phyloP scores from a whole-genome alignment of 192 early-diverging fungal species.

The Umbelopsis sp. region DNA sequence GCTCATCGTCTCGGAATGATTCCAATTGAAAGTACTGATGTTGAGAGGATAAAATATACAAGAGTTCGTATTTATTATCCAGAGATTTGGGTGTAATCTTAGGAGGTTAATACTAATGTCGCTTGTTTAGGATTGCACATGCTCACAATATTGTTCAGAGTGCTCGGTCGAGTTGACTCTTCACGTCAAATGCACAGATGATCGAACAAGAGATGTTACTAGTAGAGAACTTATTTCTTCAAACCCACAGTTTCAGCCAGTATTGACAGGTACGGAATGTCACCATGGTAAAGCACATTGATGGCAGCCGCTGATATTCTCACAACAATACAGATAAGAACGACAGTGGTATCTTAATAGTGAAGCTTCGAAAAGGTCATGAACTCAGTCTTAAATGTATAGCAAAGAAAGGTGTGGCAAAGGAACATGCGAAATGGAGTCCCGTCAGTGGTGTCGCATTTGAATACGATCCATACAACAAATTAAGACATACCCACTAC shows the following conservation, averaged over 20 bases:
- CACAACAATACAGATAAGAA: conserved; percentile 41
- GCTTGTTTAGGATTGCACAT: conserved; percentile 66
- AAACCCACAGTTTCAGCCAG: conserved; percentile 70
- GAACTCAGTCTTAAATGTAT: conserved; percentile 88
- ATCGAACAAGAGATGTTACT: conserved; percentile 80
- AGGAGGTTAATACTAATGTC: not conserved
- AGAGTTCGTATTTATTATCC: conserved; percentile 41
- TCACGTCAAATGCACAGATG: conserved; percentile 80
- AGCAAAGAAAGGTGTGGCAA: conserved; percentile 95
- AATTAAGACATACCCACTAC: conserved; percentile 84
- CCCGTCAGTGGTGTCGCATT: conserved; percentile 88
- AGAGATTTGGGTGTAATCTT: conserved; percentile 3
- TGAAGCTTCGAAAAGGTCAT: conserved; percentile 91
- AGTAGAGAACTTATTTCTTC: conserved; percentile 78
- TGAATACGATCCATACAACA: conserved; percentile 98
- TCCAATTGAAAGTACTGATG: conserved; percentile 80
- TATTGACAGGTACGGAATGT: conserved; percentile 51
- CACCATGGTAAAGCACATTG: not conserved
- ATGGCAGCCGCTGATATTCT: not conserved
- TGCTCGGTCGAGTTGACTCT: conserved; percentile 91
- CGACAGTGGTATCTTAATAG: conserved; percentile 79
- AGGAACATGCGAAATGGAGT: conserved; percentile 98
- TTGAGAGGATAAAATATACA: conserved; percentile 82
- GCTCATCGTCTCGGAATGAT: conserved; percentile 95
- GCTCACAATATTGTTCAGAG: conserved; percentile 79